A percentile compares a stretch with the other conserved stretches of the same genome.
These are phyloP conservation scores for Jaltomata sinuosa DNA, from an alignment of 257 asterid species.

Conservation along the genomic window DNA sequence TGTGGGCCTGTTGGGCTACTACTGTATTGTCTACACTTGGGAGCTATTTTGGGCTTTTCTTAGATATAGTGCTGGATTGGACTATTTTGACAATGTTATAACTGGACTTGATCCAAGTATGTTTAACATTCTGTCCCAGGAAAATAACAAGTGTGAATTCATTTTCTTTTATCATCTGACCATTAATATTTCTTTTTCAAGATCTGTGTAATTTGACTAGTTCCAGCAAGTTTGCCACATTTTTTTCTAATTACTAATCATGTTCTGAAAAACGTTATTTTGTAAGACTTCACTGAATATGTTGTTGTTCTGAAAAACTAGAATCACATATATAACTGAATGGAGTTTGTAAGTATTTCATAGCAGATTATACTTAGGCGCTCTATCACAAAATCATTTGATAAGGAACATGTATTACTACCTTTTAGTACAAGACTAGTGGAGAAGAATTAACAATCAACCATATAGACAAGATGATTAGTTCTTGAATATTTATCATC, in stretches of 20 bases:
- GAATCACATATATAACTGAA: too few species aligned
- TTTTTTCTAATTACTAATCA: neutral
- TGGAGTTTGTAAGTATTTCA: neutral
- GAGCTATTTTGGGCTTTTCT: neutral
- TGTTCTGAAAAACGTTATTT: too few species aligned
- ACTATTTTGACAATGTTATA: neutral
- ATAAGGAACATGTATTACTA: neutral
- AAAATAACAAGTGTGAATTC: neutral
- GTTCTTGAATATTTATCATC: neutral
- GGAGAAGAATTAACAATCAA: neutral
- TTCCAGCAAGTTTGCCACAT: neutral
- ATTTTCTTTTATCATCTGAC: too few species aligned
- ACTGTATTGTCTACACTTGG: neutral
- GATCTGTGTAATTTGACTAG: neutral
- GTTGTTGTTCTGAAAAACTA: neutral
- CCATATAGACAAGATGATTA: neutral
- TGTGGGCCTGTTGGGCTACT: neutral
- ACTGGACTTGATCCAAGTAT: neutral
- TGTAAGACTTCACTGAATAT: too few species aligned
- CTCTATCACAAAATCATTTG: neutral
- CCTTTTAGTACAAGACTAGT: neutral
- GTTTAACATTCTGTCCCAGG: neutral
- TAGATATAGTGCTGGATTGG: neutral
- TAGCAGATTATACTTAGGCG: neutral
- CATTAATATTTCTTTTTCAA: too few species aligned